These are phyloP conservation scores for Phlebiopsis gigantea DNA, from an alignment of 768 basidiomycete species.

Conservation along the genomic window DNA sequence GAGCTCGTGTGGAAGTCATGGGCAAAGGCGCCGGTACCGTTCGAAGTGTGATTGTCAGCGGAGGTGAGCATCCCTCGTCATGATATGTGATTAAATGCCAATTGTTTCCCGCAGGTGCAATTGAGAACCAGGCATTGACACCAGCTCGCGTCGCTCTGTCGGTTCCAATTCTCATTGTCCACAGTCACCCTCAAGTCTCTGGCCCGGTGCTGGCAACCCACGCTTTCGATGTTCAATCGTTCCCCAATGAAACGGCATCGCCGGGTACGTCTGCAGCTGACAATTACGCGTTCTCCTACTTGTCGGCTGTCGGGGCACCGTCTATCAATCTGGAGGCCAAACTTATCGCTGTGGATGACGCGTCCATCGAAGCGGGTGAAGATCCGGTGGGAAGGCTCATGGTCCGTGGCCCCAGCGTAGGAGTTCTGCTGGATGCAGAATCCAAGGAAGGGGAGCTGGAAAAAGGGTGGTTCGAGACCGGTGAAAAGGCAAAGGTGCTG, in stretches of 20 bases:
- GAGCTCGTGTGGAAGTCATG: slow-evolving; percentile 54
- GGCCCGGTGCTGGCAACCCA: slow-evolving; percentile 82
- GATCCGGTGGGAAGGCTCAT: slow-evolving; percentile 61
- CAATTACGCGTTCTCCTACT: slow-evolving; percentile 33
- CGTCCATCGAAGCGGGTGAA: slow-evolving; percentile 52
- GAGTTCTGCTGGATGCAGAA: slow-evolving; percentile 43
- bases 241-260: slow-evolving; percentile 31
- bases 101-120: slow-evolving; percentile 33
- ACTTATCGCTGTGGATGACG: slow-evolving; percentile 65
- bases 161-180: slow-evolving; percentile 65
- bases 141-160: slow-evolving; percentile 72
- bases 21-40: slow-evolving; percentile 58
- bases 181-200: slow-evolving; percentile 55
- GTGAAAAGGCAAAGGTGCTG: slow-evolving; percentile 27
- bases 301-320: slow-evolving; percentile 68
- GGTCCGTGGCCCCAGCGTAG: slow-evolving; percentile 73
- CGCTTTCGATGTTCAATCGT: slow-evolving; percentile 79
- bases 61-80: slow-evolving; percentile 41
- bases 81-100: background rate
- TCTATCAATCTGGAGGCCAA: slow-evolving; percentile 82
- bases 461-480: slow-evolving; percentile 26
- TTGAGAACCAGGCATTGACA: slow-evolving; percentile 46
- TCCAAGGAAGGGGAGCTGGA: slow-evolving; percentile 19
- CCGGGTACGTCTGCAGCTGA: slow-evolving; percentile 20
- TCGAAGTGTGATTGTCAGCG: slow-evolving; percentile 66